Evolutionary conservation across 371 early-diverging fungal species (phyloP).

Genomic region (Mucor ambiguus): DNA sequence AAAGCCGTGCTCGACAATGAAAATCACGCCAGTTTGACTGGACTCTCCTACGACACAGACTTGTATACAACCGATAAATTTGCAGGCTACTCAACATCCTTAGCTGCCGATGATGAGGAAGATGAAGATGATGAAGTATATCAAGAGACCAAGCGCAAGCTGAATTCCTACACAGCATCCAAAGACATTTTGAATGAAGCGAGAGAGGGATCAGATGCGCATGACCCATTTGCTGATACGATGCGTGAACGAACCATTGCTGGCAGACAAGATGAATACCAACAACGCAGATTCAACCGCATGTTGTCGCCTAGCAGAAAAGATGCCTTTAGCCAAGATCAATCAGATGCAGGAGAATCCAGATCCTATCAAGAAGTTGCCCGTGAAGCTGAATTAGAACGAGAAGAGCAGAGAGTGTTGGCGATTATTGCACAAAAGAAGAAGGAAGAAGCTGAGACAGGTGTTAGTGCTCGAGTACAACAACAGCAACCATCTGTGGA

Average conservation of each 20-base stretch:
- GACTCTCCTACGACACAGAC: constrained; percentile 80
- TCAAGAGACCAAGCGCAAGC: constrained; percentile 48
- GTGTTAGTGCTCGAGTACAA: constrained; percentile 29
- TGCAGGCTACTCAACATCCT: constrained; percentile 72
- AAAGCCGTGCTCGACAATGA: constrained; percentile 45
- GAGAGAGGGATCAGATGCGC: constrained; percentile 54
- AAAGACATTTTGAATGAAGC: constrained; percentile 73
- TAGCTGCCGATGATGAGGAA: constrained; percentile 62
- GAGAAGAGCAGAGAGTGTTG: constrained; percentile 72
- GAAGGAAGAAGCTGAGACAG: constrained; percentile 59
- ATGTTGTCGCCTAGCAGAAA: constrained; percentile 84
- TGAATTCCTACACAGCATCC: constrained; percentile 84
- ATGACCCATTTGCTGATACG: constrained; percentile 74
- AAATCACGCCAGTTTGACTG: constrained; percentile 56
- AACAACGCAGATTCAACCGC: constrained; percentile 76
- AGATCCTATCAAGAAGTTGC: constrained; percentile 87
- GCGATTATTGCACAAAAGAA: constrained; percentile 75
- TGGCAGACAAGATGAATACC: constrained; percentile 90
- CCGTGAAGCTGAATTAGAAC: constrained; percentile 83
- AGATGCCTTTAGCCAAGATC: constrained; percentile 77
- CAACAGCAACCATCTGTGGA: neutral
- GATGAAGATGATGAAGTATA: constrained; percentile 55
- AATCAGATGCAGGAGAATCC: constrained; percentile 44
- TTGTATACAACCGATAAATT: constrained; percentile 75
- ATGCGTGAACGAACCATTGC: constrained; percentile 63